Base-by-base conservation (phyloP, 495 filamentous ascomycete genomes). In the Trichocladium antarcticum region DNA sequence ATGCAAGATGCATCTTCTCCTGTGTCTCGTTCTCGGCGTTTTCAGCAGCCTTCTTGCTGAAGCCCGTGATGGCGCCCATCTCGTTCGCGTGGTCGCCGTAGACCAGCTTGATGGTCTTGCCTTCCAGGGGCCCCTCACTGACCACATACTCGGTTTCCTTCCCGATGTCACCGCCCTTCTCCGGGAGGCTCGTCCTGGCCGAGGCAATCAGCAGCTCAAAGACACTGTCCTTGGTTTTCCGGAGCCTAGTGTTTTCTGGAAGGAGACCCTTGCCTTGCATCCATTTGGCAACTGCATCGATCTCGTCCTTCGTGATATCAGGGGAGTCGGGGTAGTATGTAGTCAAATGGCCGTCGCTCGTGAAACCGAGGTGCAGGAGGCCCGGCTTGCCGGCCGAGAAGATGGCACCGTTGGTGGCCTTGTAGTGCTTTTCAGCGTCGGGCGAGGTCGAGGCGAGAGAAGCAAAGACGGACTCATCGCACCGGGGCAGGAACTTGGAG, bases 301-400 rank as follows among this genome's bases (percentile, higher is more conserved):
- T 89, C 63, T 98, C 90, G 24, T 78, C 74, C 63, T 95, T 83
- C 21, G 84, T 88, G 60, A 98, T 95, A 31, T 76, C 72, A 16
- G 85, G 77, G 6, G 87, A 94, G 49, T 87, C 81, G 6, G 92
- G 92, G 61, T 98, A 97, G 65, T 98, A 98, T 1, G 84, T 83
- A 2, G 85, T 89, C 69, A 94, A 74, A 61, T 97, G 90, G 11
- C 87, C 87, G 14, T 78, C 68, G 12, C 85, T 81, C 1, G 84
- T 75, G 60, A 93, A 95, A 15, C 92, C 92, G 15, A 97, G 73
- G 56, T 95, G 87, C 72, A 95, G 82, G 48, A 82, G 69, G 6
- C 76, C 75, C 27, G 80, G 75, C 32, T 77, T 74, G 39, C 77
- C 74, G 42, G 78, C 75, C 29, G 79, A 78, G 59, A 87, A 98